Percentiles rank a stretch among this genome's conserved stretches.
These are phyloP conservation scores for Manihot esculenta DNA, from an alignment of 441 rosid genomes.

Conservation along the genomic window DNA sequence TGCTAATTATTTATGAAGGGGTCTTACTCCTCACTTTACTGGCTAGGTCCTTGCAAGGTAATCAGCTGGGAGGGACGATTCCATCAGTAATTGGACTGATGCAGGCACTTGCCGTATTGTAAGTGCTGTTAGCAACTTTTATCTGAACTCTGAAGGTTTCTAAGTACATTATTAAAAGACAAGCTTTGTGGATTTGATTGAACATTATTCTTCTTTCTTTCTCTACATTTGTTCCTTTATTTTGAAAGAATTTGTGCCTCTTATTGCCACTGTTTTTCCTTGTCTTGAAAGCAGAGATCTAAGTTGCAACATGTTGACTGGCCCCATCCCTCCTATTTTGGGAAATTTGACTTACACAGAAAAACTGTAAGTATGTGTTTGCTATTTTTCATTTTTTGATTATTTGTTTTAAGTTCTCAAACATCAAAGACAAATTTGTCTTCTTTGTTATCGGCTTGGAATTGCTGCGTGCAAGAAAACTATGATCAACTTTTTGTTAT, in stretches of 20 bases:
- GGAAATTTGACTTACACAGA: constrained; percentile 89
- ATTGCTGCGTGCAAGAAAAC: constrained; percentile 1
- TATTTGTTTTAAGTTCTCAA: background rate
- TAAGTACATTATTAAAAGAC: background rate
- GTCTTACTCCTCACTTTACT: constrained; percentile 13
- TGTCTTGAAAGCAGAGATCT: constrained; percentile 55
- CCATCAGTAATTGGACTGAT: constrained; percentile 93
- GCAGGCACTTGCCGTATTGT: constrained; percentile 99
- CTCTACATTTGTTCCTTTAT: background rate
- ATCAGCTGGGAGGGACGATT: constrained; percentile 70
- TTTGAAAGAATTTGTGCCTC: background rate
- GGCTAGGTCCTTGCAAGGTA: constrained; percentile 87
- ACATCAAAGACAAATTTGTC: background rate
- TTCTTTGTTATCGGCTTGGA: background rate
- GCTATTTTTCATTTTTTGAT: constrained; percentile 2
- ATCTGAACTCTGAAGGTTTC: background rate
- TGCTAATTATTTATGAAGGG: constrained; percentile 4
- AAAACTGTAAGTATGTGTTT: constrained; percentile 58
- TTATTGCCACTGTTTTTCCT: constrained; percentile 1
- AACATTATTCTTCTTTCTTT: background rate
- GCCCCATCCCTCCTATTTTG: constrained; percentile 78
- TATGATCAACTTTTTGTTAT: background rate
- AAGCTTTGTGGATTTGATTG: background rate
- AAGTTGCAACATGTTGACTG: constrained; percentile 81
- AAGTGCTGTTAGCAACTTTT: constrained; percentile 36